A percentile compares a stretch with the other conserved stretches of the same genome.
phyloP scores from a whole-genome alignment of 2,329 filamentous ascomycete species.

The Microdochium paspali region DNA sequence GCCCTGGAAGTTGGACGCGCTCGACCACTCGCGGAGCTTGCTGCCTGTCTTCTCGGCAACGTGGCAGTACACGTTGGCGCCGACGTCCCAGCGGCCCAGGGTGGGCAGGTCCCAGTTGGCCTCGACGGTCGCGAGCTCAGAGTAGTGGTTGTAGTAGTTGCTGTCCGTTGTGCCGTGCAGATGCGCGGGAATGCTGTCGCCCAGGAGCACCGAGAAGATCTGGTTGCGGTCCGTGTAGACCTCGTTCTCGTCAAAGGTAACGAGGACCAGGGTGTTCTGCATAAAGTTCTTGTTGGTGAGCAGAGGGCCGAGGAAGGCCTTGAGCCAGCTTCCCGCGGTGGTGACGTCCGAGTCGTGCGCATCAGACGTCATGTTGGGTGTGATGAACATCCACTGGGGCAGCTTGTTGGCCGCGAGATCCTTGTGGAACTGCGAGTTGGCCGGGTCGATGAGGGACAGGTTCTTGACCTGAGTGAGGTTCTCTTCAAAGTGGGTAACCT shows the following conservation, averaged over 20 bases:
- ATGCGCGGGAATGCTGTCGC: slow-evolving; percentile 59
- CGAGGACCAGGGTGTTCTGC: slow-evolving; percentile 63
- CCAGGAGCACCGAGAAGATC: slow-evolving; percentile 62
- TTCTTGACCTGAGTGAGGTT: slow-evolving; percentile 67
- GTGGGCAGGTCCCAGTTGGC: slow-evolving; percentile 64
- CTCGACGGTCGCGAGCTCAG: slow-evolving; percentile 53
- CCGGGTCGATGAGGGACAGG: slow-evolving; percentile 33
- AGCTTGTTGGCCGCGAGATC: slow-evolving; percentile 55
- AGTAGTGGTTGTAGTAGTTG: slow-evolving; percentile 68
- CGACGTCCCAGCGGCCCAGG: slow-evolving; percentile 63
- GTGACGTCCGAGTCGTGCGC: slow-evolving; percentile 68
- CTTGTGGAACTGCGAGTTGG: slow-evolving; percentile 41
- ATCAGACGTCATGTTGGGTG: slow-evolving; percentile 67
- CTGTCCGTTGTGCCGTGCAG: slow-evolving; percentile 59
- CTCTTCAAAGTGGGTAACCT: slow-evolving; percentile 45
- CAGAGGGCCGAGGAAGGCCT: slow-evolving; percentile 60
- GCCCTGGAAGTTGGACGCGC: slow-evolving; percentile 22
- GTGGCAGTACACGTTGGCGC: slow-evolving; percentile 57
- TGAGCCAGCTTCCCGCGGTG: slow-evolving; percentile 58
- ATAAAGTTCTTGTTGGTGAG: slow-evolving; percentile 62
- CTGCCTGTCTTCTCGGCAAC: slow-evolving; percentile 51
- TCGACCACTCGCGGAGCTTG: slow-evolving; percentile 30
- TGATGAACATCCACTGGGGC: slow-evolving; percentile 65
- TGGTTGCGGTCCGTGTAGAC: slow-evolving; percentile 59
- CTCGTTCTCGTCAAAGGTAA: slow-evolving; percentile 75